Evolutionary conservation across 2,329 filamentous ascomycete species (phyloP).

Genomic region (Ophiobolus disseminans): DNA sequence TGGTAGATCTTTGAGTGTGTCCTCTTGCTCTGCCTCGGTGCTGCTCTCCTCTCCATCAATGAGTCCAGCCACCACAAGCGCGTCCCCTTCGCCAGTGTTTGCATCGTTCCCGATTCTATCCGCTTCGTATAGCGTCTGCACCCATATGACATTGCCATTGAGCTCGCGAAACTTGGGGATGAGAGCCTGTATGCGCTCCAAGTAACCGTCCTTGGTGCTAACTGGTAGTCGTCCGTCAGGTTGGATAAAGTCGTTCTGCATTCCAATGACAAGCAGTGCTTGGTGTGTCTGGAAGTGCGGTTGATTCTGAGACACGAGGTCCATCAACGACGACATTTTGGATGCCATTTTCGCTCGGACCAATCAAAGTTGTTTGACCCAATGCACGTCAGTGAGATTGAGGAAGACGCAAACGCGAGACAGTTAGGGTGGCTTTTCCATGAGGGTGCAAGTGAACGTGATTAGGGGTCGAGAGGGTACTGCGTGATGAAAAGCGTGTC

Average conservation of each 20-base stretch:
- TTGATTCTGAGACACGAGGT: constrained; percentile 54
- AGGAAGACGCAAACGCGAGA: constrained; percentile 1
- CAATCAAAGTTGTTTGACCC: not conserved
- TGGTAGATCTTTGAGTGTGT: constrained; percentile 33
- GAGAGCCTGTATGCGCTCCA: constrained; percentile 71
- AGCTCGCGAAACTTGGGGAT: constrained; percentile 74
- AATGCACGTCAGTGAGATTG: no score
- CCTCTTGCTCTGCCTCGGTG: constrained; percentile 45
- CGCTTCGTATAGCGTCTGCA: constrained; percentile 76
- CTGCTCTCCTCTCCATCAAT: constrained; percentile 43
- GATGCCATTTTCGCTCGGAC: constrained; percentile 14
- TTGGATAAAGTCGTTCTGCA: constrained; percentile 88
- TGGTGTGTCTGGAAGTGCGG: constrained; percentile 65
- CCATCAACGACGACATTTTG: constrained; percentile 52
- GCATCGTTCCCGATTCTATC: constrained; percentile 63
- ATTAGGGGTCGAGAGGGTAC: not conserved
- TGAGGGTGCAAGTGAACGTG: not conserved
- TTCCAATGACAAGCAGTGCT: constrained; percentile 82
- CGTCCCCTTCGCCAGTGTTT: constrained; percentile 56
- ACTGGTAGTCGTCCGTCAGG: constrained; percentile 72
- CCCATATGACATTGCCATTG: constrained; percentile 79
- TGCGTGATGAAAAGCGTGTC: not conserved
- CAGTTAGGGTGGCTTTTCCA: not conserved
- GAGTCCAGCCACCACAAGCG: constrained; percentile 51
- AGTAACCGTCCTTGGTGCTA: constrained; percentile 67